Evolutionary conservation across 768 basidiomycete species (phyloP), one percentile per base, ranked within the genome.

Genomic region (Suillus sp.): DNA sequence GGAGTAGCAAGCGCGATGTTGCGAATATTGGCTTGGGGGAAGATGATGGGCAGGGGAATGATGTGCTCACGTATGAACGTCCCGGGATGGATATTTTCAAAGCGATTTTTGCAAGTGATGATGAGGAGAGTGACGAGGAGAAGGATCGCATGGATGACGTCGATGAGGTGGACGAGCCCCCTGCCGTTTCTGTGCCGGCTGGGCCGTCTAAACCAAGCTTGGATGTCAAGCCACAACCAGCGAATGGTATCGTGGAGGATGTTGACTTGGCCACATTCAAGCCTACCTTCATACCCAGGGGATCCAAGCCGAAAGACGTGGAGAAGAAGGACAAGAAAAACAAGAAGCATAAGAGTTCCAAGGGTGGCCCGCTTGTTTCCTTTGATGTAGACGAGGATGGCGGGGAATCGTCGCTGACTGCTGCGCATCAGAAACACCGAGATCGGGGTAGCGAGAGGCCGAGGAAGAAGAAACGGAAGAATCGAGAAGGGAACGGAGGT

Each of bases 81-180:
- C 96, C 97, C 2, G 79, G 88, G 7, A 92, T 95, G 84, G 91
- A 95, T 70, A 87, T 99, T 50, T 99, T 99, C 82, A 97, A 96
- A 73, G 95, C 96, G 3, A 98, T 99, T 64, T 99, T 99, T 73
- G 96, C 95, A 13, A 95, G 92, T 75, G 93, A 94, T 64, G 93
- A 94, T 51, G 95, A 96, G 69, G 92, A 93, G 40, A 89, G 87
- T 20, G 91, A 88, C 10, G 88, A 88, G 2, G 93, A 94, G 4
- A 71, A 25, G 70, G 75, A 58, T 54, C 67, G 60, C 69, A 74
- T 73, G 34, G 69, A 68, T 32, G 43, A 51, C 16, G 66, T 53
- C 38, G 64, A 63, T 4, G 60, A 63, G 58, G 59, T 9, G 60
- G 37, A 60, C 20, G 53, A 57, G 38, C 56, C 53, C 5, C 51